Conservation (phyloP, 441 rosid species). For the Gossypium gossypioides region DNA sequence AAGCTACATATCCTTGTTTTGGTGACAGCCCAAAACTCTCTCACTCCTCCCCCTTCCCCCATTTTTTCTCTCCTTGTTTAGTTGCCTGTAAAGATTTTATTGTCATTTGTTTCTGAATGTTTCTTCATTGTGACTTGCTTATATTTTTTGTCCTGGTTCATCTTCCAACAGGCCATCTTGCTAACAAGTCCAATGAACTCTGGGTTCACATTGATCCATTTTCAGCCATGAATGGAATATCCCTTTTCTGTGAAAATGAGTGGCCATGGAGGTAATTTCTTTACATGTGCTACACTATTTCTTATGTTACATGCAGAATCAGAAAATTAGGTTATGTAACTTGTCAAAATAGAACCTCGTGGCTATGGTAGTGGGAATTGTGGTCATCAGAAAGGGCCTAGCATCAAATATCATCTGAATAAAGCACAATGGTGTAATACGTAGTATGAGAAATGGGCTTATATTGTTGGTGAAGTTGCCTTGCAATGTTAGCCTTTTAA, state of each 20-base stretch:
- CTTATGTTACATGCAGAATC: neutral
- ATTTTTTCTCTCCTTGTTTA: neutral
- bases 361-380: neutral
- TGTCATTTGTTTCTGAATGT: neutral
- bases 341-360: neutral
- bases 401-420: neutral
- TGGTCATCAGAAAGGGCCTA: neutral
- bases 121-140: neutral
- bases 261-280: slow-evolving; percentile 65
- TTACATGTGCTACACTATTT: neutral
- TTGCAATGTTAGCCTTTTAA: neutral
- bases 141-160: neutral
- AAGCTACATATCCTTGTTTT: neutral
- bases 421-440: neutral
- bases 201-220: slow-evolving; percentile 87
- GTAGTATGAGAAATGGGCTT: neutral
- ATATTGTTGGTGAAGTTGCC: neutral
- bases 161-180: slow-evolving; percentile 38
- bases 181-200: slow-evolving; percentile 28
- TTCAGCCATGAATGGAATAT: slow-evolving; percentile 95
- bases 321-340: neutral
- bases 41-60: neutral
- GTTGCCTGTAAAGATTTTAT: neutral
- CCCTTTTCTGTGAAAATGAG: slow-evolving; percentile 74
- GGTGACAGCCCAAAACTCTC: neutral